phyloP scores from a whole-genome alignment of 116 monocot genomes.

The Cymodocea nodosa region DNA sequence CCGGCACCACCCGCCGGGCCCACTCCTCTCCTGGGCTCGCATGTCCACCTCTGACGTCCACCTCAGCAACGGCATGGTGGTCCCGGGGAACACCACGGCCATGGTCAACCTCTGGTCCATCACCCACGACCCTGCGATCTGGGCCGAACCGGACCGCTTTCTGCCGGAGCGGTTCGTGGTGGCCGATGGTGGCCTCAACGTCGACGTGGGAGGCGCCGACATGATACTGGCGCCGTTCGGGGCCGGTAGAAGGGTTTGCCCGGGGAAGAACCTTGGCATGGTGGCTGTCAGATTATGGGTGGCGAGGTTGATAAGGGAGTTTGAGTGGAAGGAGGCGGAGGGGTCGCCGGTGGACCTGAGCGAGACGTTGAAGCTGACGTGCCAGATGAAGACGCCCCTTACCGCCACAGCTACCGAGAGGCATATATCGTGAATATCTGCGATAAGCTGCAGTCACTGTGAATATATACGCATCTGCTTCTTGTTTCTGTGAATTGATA shows the following conservation, averaged over 20 bases:
- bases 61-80: slow-evolving; percentile 75
- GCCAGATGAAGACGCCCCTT: slow-evolving; percentile 79
- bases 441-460: too few species aligned
- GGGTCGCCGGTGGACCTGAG: slow-evolving; percentile 27
- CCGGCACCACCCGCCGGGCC: slow-evolving; percentile 28
- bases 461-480: too few species aligned
- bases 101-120: slow-evolving; percentile 98
- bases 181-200: slow-evolving; percentile 22
- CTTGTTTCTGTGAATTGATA: too few species aligned
- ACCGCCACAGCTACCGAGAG: slow-evolving; percentile 17
- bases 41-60: slow-evolving; percentile 50
- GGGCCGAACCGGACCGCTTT: slow-evolving; percentile 36
- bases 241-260: slow-evolving; percentile 64
- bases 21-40: slow-evolving; percentile 41
- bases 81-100: slow-evolving; percentile 60
- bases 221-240: slow-evolving; percentile 76
- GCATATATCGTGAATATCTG: too few species aligned
- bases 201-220: slow-evolving; percentile 56
- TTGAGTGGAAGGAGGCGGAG: slow-evolving; percentile 38
- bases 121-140: slow-evolving; percentile 48
- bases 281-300: slow-evolving; percentile 57
- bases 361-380: slow-evolving; percentile 67
- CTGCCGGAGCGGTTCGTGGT: slow-evolving; percentile 42
- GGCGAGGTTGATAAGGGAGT: slow-evolving; percentile 35
- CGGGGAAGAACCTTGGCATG: slow-evolving; percentile 65